Evolutionary conservation across 2,329 filamentous ascomycete species (phyloP).

Genomic region (Teratosphaeria viscida): DNA sequence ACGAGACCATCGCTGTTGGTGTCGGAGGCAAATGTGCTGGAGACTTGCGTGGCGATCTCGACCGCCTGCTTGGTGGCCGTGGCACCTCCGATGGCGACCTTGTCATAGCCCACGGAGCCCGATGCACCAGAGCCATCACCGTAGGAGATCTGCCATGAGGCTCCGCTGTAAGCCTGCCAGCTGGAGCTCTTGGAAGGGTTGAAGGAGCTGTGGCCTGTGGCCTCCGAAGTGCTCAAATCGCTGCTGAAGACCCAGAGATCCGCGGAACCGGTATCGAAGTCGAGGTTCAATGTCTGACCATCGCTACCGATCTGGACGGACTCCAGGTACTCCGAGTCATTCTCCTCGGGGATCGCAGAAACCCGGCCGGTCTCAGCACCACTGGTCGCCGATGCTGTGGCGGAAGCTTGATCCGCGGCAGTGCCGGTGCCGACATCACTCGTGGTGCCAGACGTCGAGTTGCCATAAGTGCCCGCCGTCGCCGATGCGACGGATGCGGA

Average conservation of each 20-base stretch:
- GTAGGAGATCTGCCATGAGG: conserved; percentile 55
- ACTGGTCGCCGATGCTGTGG: conserved; percentile 7
- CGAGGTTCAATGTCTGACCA: conserved; percentile 52
- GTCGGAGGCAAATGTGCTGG: conserved; percentile 48
- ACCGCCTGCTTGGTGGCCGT: conserved; percentile 53
- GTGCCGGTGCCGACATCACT: conserved; percentile 3
- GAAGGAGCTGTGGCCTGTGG: conserved; percentile 45
- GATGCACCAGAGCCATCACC: conserved; percentile 55
- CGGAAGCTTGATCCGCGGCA: conserved; percentile 2
- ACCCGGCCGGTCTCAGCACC: conserved; percentile 35
- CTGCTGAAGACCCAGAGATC: conserved; percentile 68
- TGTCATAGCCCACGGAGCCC: conserved; percentile 58
- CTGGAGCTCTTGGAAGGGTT: conserved; percentile 43
- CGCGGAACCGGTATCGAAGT: conserved; percentile 67
- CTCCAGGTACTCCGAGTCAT: conserved; percentile 60
- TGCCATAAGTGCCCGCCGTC: background rate
- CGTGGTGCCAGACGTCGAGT: background rate
- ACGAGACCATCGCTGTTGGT: conserved; percentile 57
- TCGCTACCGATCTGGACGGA: conserved; percentile 56
- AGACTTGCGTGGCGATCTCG: conserved; percentile 53
- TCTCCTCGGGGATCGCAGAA: conserved; percentile 51
- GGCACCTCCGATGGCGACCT: conserved; percentile 56
- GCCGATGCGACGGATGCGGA: background rate
- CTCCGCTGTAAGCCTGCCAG: conserved; percentile 39
- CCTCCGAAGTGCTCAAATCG: conserved; percentile 37